These are phyloP conservation scores for Alnus glutinosa DNA, from an alignment of 306 rosid species.

Conservation along the genomic window DNA sequence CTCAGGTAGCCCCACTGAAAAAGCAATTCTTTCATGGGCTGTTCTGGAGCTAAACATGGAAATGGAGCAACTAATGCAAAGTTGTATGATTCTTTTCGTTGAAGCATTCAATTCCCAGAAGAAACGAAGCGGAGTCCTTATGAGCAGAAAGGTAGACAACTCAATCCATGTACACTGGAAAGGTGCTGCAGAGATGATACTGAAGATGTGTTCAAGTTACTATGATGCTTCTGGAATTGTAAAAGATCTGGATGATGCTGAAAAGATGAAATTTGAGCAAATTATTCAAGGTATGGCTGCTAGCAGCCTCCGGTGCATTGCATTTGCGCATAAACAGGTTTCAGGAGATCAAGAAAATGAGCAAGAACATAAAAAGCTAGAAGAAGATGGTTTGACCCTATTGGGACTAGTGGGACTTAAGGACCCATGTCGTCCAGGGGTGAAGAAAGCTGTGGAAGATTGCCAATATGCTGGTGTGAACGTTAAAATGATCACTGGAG, in stretches of 20 bases:
- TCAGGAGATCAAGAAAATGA: background rate
- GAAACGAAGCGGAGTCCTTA: slow-evolving; percentile 34
- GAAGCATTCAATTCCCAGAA: slow-evolving; percentile 37
- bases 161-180: slow-evolving; percentile 34
- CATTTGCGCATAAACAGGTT: slow-evolving; percentile 39
- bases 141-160: slow-evolving; percentile 21
- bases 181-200: slow-evolving; percentile 35
- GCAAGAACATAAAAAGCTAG: background rate
- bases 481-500: no score
- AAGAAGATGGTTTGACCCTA: slow-evolving; percentile 26
- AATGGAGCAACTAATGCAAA: slow-evolving; percentile 11
- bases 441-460: slow-evolving; percentile 31
- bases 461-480: slow-evolving; percentile 17
- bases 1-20: slow-evolving; percentile 38
- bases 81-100: slow-evolving; percentile 9
- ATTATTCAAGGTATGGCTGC: slow-evolving; percentile 44
- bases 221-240: slow-evolving; percentile 28
- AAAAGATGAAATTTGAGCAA: slow-evolving; percentile 12
- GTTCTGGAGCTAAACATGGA: slow-evolving; percentile 25
- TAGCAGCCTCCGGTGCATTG: slow-evolving; percentile 39
- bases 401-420: slow-evolving; percentile 35
- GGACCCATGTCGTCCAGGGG: slow-evolving; percentile 36
- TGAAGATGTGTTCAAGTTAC: slow-evolving; percentile 38
- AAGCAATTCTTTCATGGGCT: slow-evolving; percentile 44
- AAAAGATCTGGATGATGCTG: slow-evolving; percentile 13